A percentile compares a stretch with the other conserved stretches of the same genome.
These are phyloP conservation scores for Lithocarpus polystachyus DNA, from an alignment of 306 rosid genomes.

Conservation along the genomic window DNA sequence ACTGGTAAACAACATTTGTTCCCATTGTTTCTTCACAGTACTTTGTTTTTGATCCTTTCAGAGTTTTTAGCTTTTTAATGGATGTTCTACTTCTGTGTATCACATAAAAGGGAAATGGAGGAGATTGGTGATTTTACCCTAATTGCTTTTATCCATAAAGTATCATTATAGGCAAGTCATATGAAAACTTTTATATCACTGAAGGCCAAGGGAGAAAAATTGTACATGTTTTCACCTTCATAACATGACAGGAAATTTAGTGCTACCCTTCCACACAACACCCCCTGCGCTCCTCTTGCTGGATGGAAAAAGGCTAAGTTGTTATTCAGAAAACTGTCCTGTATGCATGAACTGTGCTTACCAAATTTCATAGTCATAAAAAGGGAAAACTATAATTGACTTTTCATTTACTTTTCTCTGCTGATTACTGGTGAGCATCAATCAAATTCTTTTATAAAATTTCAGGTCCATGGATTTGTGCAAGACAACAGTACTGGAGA, in stretches of 20 bases:
- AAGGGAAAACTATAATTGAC: neutral
- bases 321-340: neutral
- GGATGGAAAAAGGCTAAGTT: neutral
- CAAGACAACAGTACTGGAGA: conserved; percentile 99
- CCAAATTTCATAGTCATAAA: neutral
- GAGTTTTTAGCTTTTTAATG: neutral
- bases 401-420: neutral
- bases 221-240: neutral
- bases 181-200: neutral
- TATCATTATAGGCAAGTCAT: neutral
- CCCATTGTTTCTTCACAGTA: neutral
- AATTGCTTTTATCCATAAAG: neutral
- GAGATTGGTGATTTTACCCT: neutral
- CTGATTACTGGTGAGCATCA: neutral
- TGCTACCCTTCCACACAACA: neutral
- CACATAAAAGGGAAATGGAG: neutral
- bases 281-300: neutral
- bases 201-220: neutral
- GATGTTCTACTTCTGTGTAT: neutral
- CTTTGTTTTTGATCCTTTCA: neutral
- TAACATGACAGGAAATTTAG: neutral
- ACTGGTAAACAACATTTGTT: neutral
- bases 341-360: neutral
- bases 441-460: conserved; percentile 15
- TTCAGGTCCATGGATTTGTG: conserved; percentile 96